Conservation (phyloP, 352 stramenopile genomes). For the Pythium sukuiense region DNA sequence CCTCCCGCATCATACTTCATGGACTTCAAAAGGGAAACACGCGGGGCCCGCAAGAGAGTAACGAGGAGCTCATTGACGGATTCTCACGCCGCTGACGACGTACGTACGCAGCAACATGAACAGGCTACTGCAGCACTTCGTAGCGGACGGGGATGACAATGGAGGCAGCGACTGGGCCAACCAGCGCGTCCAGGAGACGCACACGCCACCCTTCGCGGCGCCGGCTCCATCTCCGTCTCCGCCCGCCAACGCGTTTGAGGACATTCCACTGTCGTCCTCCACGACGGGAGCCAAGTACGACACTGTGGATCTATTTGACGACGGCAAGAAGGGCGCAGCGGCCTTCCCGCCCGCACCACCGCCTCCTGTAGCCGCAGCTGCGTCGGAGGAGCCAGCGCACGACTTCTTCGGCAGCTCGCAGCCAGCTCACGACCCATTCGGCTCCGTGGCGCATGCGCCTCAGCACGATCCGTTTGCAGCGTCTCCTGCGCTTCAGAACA, state of each 20-base stretch:
- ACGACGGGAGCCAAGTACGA: conserved; percentile 26
- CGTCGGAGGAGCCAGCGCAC: background rate
- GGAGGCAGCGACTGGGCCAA: conserved; percentile 24
- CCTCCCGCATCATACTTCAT: conserved; percentile 1
- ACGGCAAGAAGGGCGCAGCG: conserved; percentile 5
- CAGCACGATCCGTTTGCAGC: conserved; percentile 8
- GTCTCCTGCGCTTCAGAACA: background rate
- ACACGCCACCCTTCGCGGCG: conserved; percentile 4
- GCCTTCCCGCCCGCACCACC: conserved; percentile 8
- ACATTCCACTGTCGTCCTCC: conserved; percentile 36
- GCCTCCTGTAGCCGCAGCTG: background rate
- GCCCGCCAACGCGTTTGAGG: conserved; percentile 25
- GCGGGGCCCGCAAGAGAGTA: background rate
- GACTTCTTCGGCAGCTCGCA: conserved; percentile 13
- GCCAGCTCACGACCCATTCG: conserved; percentile 4
- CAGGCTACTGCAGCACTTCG: conserved; percentile 61
- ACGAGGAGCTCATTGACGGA: background rate
- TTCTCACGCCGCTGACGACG: background rate
- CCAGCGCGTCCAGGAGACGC: conserved; percentile 22
- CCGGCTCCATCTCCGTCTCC: background rate
- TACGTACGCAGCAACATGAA: conserved; percentile 38
- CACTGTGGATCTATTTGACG: conserved; percentile 34
- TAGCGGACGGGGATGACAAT: conserved; percentile 25
- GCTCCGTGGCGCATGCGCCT: background rate
- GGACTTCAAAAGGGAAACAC: conserved; percentile 10